Evolutionary conservation across 2,329 filamentous ascomycete genomes (phyloP).

Genomic region (Trichoderma simmonsii): DNA sequence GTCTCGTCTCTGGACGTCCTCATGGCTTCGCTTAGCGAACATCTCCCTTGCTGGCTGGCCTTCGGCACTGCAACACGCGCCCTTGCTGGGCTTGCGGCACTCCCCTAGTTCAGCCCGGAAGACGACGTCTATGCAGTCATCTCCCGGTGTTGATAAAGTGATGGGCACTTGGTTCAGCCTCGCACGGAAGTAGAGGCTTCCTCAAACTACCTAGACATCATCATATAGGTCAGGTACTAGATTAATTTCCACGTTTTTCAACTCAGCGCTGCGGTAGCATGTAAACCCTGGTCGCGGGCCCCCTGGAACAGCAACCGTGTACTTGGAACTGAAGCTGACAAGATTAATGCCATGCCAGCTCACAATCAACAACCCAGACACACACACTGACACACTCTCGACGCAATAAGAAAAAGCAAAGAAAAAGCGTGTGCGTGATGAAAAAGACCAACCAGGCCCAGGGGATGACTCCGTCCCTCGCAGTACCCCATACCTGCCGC

Average conservation of each 20-base stretch:
- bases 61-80: conserved; percentile 8
- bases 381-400: not conserved
- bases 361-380: not conserved
- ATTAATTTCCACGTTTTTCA: not conserved
- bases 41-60: not conserved
- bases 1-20: not conserved
- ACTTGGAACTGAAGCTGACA: conserved; percentile 4
- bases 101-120: conserved; percentile 5
- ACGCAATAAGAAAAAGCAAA: not conserved
- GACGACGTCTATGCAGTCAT: not conserved
- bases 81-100: conserved; percentile 11
- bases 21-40: conserved; percentile 12
- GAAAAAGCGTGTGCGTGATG: not conserved
- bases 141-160: not conserved
- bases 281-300: not conserved
- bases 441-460: not conserved
- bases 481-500: not conserved
- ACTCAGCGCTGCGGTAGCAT: not conserved
- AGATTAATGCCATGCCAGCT: not conserved
- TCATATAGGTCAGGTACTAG: not conserved
- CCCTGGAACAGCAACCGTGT: not conserved
- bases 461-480: not conserved
- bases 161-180: conserved; percentile 13
- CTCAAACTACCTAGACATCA: not conserved
- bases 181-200: not conserved